Base-by-base conservation (phyloP, 305 asterid genomes). In the Coffea humblotiana region DNA sequence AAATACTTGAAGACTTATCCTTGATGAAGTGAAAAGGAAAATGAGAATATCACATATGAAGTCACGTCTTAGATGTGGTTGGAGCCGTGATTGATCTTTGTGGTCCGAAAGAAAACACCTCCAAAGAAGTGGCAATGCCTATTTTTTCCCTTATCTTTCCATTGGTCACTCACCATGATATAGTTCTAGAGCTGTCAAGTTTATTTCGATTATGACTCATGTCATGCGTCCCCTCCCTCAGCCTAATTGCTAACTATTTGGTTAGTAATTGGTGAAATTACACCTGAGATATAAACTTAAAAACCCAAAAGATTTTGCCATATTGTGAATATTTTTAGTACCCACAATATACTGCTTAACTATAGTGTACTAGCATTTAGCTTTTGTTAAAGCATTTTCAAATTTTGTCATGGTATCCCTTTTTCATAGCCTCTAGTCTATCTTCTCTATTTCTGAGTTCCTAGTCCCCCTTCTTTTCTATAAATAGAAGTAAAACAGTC, bases 101-200 rank as follows among this genome's bases (percentile, higher is more conserved):
- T 37, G 48, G 65, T n/a, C 18, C 1, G 49, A 18, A 29, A 37
- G 60, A 29, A 66, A 40, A 66, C 35, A 27, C 23, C 47, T 76
- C 27, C 61, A 45, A 76, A 63, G 45, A 63, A 45, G 25, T 45
- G 79, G 79, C 58, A 48, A 4, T n/a, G 37, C 29, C 47, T 76
- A 27, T n/a, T 75, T 75, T 75, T 25, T 21, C 61, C 47, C 47
- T 76, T 29, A 61, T 61, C 78, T 60, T 40, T 60, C 10, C 32
- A 8, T 16, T 2, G 51, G 32, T 58, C 77, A 54, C 66, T 58
- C 77, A 54, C 66, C 32, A 27, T 18, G 16, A 1, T 29, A 52
- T 21, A 52, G 16, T 29, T 14, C 18, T 51, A 15, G 66, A 13
- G 71, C 5, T 29, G 21, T 29, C 71, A 0, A 29, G 21, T 16